Evolutionary conservation across 164 flowering plant genomes (phyloP), one percentile per base, ranked within the genome.

Genomic region (Annona cherimola): DNA sequence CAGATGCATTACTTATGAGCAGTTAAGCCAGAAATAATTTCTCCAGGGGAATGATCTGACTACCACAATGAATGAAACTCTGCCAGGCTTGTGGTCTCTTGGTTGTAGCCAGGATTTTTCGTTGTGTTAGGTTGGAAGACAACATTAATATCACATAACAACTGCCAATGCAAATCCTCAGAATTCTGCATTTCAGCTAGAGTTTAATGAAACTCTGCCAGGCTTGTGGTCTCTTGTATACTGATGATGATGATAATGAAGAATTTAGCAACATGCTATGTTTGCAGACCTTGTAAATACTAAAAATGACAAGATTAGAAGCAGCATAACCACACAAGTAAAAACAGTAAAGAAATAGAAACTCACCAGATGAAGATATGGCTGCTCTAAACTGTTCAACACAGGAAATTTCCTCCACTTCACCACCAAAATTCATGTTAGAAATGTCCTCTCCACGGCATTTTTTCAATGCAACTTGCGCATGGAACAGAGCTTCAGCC

Each of bases 351-450:
- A 42, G 41, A 40, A 3, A 42, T 43, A 44, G 42, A 64, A 8
- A 12, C 78, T 71, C 73, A 90, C 98, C 90, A 68, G 96, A 87
- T 16, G 87, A 86, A 42, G 91, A 85, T 71, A 92, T 81, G 39
- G 83, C 90, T 45, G 86, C 89, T 76, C 74, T 84, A 78, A 94
- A 88, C 74, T 87, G 96, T 65, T 89, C 95, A 45, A 84, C 73
- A 57, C 81, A 80, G 4, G 83, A 81, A 5, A 94, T 78, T 71
- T 83, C 87, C 82, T 94, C 96, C 35, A 94, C 96, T 76, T 89
- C 98, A 54, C 98, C 96, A 63, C 98, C 96, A 73, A 91, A 92
- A 70, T 87, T 87, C 94, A 92, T 77, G 72, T 90, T 88, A 45
- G 71, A 64, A 50, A 90, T 88, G 19, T 94, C 96, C 74, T 92